phyloP scores from a whole-genome alignment of 371 early-diverging fungal genomes.

The Phascolomyces articulosus region DNA sequence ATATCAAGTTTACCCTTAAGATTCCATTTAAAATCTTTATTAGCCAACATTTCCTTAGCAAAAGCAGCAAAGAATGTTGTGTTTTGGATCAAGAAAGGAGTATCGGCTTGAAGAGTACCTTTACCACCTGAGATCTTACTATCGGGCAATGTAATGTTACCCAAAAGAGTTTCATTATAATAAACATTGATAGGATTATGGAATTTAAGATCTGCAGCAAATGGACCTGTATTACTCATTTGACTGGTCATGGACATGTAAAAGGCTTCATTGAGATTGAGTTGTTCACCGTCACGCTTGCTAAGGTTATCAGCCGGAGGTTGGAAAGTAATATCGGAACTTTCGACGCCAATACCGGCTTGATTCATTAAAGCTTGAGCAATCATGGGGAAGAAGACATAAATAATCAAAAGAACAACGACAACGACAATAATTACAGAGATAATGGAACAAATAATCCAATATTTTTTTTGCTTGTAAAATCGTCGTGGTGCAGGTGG shows the following conservation, averaged over 20 bases:
- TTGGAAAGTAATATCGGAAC: slow-evolving; percentile 55
- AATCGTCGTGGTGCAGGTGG: slow-evolving; percentile 43
- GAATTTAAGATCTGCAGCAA: slow-evolving; percentile 52
- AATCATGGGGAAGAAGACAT: slow-evolving; percentile 64
- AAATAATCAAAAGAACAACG: slow-evolving; percentile 49
- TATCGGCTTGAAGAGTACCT: slow-evolving; percentile 44
- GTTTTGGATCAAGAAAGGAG: slow-evolving; percentile 53
- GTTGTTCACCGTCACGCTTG: slow-evolving; percentile 34
- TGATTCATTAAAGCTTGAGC: slow-evolving; percentile 63
- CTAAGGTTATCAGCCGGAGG: slow-evolving; percentile 20
- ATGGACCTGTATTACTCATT: slow-evolving; percentile 62
- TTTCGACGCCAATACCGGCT: slow-evolving; percentile 46
- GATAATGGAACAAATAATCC: slow-evolving; percentile 57
- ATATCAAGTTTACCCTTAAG: slow-evolving; percentile 61
- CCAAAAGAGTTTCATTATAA: slow-evolving; percentile 50
- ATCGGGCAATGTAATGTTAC: slow-evolving; percentile 54
- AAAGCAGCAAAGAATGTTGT: slow-evolving; percentile 51
- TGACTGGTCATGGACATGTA: slow-evolving; percentile 53
- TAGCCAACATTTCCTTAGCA: slow-evolving; percentile 56
- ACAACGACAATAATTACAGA: slow-evolving; percentile 54
- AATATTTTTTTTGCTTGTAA: slow-evolving; percentile 60
- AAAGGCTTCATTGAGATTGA: slow-evolving; percentile 34
- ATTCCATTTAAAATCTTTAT: slow-evolving; percentile 56
- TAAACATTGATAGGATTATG: slow-evolving; percentile 44
- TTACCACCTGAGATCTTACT: slow-evolving; percentile 51